phyloP scores from a whole-genome alignment of 495 filamentous ascomycete species.

The Durotheca rogersii region DNA sequence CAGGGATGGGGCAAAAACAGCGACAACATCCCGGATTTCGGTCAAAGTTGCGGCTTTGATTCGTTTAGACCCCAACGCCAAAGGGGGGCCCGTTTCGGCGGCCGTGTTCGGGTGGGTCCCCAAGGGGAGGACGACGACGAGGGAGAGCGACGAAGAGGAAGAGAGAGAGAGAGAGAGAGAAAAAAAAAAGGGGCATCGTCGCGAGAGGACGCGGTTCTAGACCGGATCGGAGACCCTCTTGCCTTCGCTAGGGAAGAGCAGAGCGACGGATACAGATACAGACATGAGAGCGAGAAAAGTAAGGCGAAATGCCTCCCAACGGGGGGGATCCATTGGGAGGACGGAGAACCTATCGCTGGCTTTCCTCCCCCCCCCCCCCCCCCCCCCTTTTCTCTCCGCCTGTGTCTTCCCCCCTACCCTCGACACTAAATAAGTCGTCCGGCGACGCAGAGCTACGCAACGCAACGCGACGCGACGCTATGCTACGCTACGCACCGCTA shows the following conservation, averaged over 20 bases:
- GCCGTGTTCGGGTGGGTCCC: no score
- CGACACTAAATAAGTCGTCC: not conserved
- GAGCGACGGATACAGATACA: no score
- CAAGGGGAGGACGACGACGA: conserved; percentile 21
- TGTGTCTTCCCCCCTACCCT: not conserved
- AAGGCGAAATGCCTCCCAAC: conserved; percentile 21
- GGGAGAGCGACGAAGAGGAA: conserved; percentile 8
- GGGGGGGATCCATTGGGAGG: conserved; percentile 11
- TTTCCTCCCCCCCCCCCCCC: not conserved
- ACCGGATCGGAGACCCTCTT: conserved; percentile 17
- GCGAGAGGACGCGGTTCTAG: conserved; percentile 15
- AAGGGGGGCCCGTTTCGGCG: conserved; percentile 24
- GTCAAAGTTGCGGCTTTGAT: conserved; percentile 31
- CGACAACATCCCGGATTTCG: conserved; percentile 32
- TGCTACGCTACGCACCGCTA: conserved; percentile 14
- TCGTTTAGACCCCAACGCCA: conserved; percentile 22
- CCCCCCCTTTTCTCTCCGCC: not conserved
- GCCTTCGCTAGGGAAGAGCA: no score
- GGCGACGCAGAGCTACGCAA: no score
- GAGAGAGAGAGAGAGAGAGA: conserved; percentile 1
- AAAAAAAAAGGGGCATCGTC: not conserved
- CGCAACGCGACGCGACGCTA: no score
- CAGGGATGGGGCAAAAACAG: conserved; percentile 5
- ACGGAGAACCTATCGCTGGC: conserved; percentile 29
- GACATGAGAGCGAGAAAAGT: conserved; percentile 15